Base-by-base conservation (phyloP, 2,329 filamentous ascomycete species). In the Aspergillus transmontanensis region DNA sequence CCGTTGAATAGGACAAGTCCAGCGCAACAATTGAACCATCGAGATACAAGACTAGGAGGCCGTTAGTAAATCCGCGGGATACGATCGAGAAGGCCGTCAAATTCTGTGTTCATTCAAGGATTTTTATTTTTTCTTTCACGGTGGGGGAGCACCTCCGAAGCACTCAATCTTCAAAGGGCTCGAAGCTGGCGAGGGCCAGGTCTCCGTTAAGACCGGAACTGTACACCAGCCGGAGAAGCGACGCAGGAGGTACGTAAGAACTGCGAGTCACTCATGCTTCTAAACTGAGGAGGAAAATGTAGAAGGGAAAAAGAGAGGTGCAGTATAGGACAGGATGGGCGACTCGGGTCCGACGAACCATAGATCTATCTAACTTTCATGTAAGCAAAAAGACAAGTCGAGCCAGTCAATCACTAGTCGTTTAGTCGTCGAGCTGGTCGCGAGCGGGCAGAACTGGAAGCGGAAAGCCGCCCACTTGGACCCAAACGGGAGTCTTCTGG, bases 121-220 rank as follows among this genome's bases (percentile, higher is more conserved):
- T 50, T 46, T 60, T 28, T 41, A 7, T 19, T 36, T 34, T 57
- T 57, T 30, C 30, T 60, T 32, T 6, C 51, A 36, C 43, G 28
- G 30, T 36, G 45, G 39, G 48, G 48, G 57, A 59, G 59, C 60
- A 61, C 51, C 61, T 28, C 56, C 59, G 51, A 51, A 61, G 59
- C 56, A 55, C 53, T 39, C 46, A 45, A 55, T 53, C 41, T 46
- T 45, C 58, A 34, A 21, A 62, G 43, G 36, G 55, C 48, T 58
- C 58, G 58, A 51, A 62, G 32, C 55, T 58, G 60, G 64, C 46
- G 63, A 62, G 64, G 62, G 63, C 63, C 63, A 69, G 63, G 59
- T 67, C 66, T 68, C 65, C 69, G 66, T 71, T 69, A 65, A 63
- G 62, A 66, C 65, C 61, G 62, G 68, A 64, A 60, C 60, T 66